Evolutionary conservation across 2,329 filamentous ascomycete genomes (phyloP).

Genomic region (Xylariaceae sp.): DNA sequence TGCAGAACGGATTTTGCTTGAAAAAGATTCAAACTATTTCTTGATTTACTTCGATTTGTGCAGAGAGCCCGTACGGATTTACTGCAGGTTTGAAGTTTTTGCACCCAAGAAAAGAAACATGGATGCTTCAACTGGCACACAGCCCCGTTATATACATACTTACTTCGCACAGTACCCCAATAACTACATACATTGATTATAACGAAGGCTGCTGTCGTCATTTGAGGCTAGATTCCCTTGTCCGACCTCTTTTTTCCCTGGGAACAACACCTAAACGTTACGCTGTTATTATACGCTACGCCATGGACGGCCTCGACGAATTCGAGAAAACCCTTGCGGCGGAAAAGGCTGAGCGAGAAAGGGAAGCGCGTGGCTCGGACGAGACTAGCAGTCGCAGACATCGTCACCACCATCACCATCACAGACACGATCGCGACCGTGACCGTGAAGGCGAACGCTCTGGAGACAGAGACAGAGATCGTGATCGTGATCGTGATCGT

Average conservation of each 20-base stretch:
- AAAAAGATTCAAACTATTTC: too few species aligned
- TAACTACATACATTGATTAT: background rate
- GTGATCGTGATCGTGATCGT: constrained; percentile 1
- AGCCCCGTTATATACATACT: background rate
- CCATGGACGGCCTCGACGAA: constrained; percentile 56
- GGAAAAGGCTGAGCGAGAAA: constrained; percentile 52
- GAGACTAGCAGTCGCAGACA: constrained; percentile 42
- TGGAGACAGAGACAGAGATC: constrained; percentile 39
- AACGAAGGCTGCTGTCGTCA: constrained; percentile 13
- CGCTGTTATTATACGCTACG: background rate
- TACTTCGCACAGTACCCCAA: background rate
- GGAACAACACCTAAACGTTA: background rate
- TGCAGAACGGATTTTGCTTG: background rate
- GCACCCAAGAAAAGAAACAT: too few species aligned
- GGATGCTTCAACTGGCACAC: too few species aligned
- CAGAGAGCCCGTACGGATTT: too few species aligned
- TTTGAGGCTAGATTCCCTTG: background rate
- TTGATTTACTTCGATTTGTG: too few species aligned
- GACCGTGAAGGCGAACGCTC: constrained; percentile 29
- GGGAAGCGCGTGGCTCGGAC: constrained; percentile 32
- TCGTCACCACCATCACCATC: constrained; percentile 40
- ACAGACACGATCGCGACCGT: constrained; percentile 31
- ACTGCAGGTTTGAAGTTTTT: too few species aligned
- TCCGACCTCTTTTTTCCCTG: background rate
- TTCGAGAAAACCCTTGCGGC: constrained; percentile 73